Evolutionary conservation across 148 eudicot genomes (phyloP).

Genomic region (Polygonum aviculare): DNA sequence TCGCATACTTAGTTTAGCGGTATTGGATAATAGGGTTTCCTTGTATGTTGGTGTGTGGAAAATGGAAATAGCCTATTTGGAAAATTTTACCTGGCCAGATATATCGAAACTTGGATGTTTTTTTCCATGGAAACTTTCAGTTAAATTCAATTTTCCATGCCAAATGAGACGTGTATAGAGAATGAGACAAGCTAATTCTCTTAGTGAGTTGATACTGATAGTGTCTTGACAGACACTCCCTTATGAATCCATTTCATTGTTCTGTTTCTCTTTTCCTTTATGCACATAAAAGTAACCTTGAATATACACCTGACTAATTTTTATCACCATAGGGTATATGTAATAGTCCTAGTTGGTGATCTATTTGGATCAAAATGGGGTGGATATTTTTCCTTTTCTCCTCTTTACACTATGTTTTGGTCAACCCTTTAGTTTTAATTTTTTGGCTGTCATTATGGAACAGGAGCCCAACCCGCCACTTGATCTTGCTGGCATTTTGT

Average conservation of each 20-base stretch:
- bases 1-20: background rate
- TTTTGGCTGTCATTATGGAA: background rate
- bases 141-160: background rate
- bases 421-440: background rate
- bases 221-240: background rate
- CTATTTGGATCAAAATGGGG: background rate
- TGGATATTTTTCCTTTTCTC: background rate
- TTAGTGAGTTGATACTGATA: slow-evolving; percentile 2
- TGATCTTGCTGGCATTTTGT: slow-evolving; percentile 99
- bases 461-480: slow-evolving; percentile 96
- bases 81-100: background rate
- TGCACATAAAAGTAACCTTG: background rate
- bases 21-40: background rate
- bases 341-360: background rate
- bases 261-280: background rate
- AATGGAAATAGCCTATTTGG: background rate
- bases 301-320: background rate
- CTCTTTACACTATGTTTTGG: background rate
- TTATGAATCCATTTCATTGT: background rate
- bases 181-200: background rate
- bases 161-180: background rate
- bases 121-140: too few relatives aligned
- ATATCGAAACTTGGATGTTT: background rate
- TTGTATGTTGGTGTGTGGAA: background rate
- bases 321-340: background rate